Percentiles rank a stretch among this genome's conserved stretches.
Conservation (phyloP, 1,284 basidiomycete genomes). For the Malassezia arunalokei region DNA sequence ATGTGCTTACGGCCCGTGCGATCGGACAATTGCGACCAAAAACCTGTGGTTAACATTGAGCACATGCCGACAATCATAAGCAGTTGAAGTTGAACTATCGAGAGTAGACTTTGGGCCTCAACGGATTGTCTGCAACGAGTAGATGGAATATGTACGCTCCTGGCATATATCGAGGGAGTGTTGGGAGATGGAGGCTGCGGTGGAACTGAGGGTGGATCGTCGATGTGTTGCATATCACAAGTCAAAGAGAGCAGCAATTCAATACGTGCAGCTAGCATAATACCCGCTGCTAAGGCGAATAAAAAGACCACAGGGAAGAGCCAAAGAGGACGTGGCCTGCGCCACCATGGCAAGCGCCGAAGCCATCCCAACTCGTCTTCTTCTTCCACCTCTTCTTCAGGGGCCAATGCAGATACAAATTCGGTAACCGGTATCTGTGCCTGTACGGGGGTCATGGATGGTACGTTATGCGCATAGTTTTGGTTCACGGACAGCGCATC, state of each 20-base stretch:
- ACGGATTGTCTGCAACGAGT: slow-evolving; percentile 6
- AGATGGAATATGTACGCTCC: slow-evolving; percentile 3
- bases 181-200: not conserved
- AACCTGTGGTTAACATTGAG: slow-evolving; percentile 69
- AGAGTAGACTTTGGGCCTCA: slow-evolving; percentile 3
- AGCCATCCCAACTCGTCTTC: slow-evolving; percentile 29
- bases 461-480: slow-evolving; percentile 7
- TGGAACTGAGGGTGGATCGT: not conserved
- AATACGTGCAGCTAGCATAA: slow-evolving; percentile 34
- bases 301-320: slow-evolving; percentile 30
- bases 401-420: not conserved
- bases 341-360: slow-evolving; percentile 28
- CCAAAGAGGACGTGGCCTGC: slow-evolving; percentile 30
- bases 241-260: slow-evolving; percentile 37
- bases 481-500: slow-evolving; percentile 51
- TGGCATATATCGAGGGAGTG: not conserved
- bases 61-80: slow-evolving; percentile 67
- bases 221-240: slow-evolving; percentile 25
- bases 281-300: slow-evolving; percentile 28
- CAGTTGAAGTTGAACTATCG: slow-evolving; percentile 47
- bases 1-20: slow-evolving; percentile 63
- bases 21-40: slow-evolving; percentile 75
- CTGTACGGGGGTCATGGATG: slow-evolving; percentile 53
- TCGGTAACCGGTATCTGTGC: slow-evolving; percentile 58
- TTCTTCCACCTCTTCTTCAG: not conserved